phyloP scores from a whole-genome alignment of 2,329 filamentous ascomycete species.

The Alternaria sp. region DNA sequence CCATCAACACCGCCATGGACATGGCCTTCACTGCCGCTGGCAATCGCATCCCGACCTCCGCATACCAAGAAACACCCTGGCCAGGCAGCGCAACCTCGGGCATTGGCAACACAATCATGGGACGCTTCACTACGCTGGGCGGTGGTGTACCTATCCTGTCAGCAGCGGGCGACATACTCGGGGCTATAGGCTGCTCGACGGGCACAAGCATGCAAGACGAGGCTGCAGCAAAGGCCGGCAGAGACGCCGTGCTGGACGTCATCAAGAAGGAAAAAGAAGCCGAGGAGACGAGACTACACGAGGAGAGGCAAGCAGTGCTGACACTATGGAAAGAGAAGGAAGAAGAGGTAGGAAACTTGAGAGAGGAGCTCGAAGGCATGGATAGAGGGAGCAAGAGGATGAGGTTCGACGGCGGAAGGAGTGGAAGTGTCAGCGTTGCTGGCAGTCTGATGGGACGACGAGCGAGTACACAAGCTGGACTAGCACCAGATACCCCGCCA shows the following conservation, averaged over 20 bases:
- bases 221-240: slow-evolving; percentile 57
- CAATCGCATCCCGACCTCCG: slow-evolving; percentile 58
- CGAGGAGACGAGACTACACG: slow-evolving; percentile 22
- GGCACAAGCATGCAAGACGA: slow-evolving; percentile 61
- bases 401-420: slow-evolving; percentile 20
- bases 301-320: slow-evolving; percentile 28
- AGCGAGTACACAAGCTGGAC: slow-evolving; percentile 16
- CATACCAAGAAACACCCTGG: slow-evolving; percentile 58
- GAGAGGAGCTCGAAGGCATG: slow-evolving; percentile 26
- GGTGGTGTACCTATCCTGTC: slow-evolving; percentile 59
- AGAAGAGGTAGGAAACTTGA: slow-evolving; percentile 22
- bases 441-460: slow-evolving; percentile 15
- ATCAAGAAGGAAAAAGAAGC: slow-evolving; percentile 25
- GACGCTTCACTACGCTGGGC: slow-evolving; percentile 59
- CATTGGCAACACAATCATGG: slow-evolving; percentile 56
- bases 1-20: slow-evolving; percentile 68
- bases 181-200: slow-evolving; percentile 61
- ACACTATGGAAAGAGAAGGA: slow-evolving; percentile 33
- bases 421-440: slow-evolving; percentile 16
- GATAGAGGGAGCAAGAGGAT: slow-evolving; percentile 29
- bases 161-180: slow-evolving; percentile 55
- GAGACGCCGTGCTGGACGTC: slow-evolving; percentile 53
- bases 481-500: slow-evolving; percentile 26
- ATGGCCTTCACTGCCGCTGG: slow-evolving; percentile 63
- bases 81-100: slow-evolving; percentile 58